These are phyloP conservation scores for Volvox carteri DNA, from an alignment of 163 green algal genomes.

Conservation along the genomic window DNA sequence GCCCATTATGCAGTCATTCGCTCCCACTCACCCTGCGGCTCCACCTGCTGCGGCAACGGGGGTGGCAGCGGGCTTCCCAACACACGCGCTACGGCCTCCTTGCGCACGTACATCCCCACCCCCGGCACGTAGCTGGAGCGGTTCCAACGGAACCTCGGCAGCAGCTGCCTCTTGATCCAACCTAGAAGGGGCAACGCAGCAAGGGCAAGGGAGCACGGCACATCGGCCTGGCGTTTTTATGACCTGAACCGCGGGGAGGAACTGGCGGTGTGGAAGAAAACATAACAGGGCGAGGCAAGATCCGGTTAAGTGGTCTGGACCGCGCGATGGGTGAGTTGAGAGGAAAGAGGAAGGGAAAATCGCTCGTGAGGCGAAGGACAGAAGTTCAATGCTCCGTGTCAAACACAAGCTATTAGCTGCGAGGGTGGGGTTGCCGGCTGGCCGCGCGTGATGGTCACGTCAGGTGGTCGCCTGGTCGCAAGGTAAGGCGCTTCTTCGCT, in stretches of 20 bases:
- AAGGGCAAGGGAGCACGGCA: not conserved
- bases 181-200: not conserved
- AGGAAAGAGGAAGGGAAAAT: not conserved
- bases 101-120: conserved; percentile 33
- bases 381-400: not conserved
- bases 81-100: not conserved
- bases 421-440: too few species aligned
- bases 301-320: not conserved
- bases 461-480: too few species aligned
- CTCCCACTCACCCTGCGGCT: conserved; percentile 2
- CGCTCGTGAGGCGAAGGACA: not conserved
- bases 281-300: not conserved
- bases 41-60: not conserved
- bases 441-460: too few species aligned
- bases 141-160: not conserved
- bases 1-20: too few species aligned
- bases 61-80: conserved; percentile 14
- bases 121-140: conserved; percentile 20
- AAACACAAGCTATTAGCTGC: too few species aligned
- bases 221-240: not conserved
- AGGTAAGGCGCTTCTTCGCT: too few species aligned
- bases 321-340: not conserved
- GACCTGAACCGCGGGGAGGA: not conserved
- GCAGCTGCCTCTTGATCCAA: conserved; percentile 6
- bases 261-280: not conserved